phyloP scores from a whole-genome alignment of 164 flowering plant species.

The Stephania japonica region DNA sequence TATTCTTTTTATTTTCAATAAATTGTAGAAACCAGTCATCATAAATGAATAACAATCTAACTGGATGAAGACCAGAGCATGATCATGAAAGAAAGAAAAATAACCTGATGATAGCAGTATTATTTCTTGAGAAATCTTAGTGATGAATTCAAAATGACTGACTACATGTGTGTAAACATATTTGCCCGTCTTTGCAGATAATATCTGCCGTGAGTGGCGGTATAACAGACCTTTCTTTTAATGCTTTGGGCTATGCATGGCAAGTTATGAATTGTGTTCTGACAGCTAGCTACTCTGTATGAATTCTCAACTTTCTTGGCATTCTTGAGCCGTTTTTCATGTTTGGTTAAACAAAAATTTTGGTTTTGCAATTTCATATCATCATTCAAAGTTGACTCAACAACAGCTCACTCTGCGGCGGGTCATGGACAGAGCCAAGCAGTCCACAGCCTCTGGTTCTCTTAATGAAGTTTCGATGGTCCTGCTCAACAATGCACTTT shows the following conservation, averaged over 20 bases:
- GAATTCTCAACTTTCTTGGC: constrained; percentile 9
- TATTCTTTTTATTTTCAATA: too few relatives aligned
- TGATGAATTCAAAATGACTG: neutral
- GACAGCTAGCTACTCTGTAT: constrained; percentile 81
- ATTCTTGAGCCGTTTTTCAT: neutral
- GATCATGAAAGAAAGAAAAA: too few relatives aligned
- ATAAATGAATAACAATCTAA: too few relatives aligned
- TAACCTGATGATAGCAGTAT: neutral
- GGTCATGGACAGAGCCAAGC: constrained; percentile 76
- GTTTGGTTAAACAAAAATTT: neutral
- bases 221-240: constrained; percentile 67
- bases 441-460: constrained; percentile 55
- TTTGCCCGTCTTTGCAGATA: constrained; percentile 38
- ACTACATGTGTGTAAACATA: constrained; percentile 2
- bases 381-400: constrained; percentile 11
- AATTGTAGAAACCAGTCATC: too few relatives aligned
- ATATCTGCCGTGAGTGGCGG: constrained; percentile 74
- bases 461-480: constrained; percentile 87
- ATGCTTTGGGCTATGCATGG: constrained; percentile 66
- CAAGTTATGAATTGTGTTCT: constrained; percentile 63
- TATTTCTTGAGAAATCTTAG: neutral
- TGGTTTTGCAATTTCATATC: neutral
- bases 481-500: constrained; percentile 60
- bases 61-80: too few relatives aligned
- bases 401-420: constrained; percentile 59